A percentile compares a stretch with the other conserved stretches of the same genome.
phyloP scores from a whole-genome alignment of 441 rosid species.

The Pelargonium myrrhifolium region DNA sequence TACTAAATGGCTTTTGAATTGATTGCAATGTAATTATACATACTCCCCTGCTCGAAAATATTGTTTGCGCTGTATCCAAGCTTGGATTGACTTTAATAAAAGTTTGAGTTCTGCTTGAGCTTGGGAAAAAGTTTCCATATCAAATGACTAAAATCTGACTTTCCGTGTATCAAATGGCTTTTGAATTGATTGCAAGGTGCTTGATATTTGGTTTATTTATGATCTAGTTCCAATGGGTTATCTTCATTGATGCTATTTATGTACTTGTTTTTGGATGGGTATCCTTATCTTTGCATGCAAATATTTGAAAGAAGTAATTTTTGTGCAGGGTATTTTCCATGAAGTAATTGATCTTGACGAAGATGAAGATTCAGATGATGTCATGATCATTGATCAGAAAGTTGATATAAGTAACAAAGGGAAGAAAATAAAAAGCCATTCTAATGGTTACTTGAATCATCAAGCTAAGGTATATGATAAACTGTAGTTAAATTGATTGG shows the following conservation, averaged over 20 bases:
- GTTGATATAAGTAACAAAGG: conserved; percentile 46
- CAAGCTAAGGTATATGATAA: conserved; percentile 29
- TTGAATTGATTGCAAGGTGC: too few relatives aligned
- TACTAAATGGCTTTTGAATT: neutral
- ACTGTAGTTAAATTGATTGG: neutral
- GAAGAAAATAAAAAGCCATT: conserved; percentile 35
- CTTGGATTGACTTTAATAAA: neutral
- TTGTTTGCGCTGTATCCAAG: neutral
- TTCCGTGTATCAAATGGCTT: neutral
- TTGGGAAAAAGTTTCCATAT: neutral
- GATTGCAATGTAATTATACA: neutral
- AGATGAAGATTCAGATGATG: conserved; percentile 42
- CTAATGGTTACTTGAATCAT: conserved; percentile 22
- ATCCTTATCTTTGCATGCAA: neutral
- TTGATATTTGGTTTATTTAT: neutral
- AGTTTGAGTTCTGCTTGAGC: too few relatives aligned
- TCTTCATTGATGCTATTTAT: neutral
- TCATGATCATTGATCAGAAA: conserved; percentile 30
- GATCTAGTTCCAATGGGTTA: neutral
- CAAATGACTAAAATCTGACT: neutral
- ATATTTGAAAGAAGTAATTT: neutral
- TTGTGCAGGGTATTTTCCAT: conserved; percentile 32
- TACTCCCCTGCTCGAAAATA: neutral
- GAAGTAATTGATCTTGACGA: conserved; percentile 54
- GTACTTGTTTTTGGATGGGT: neutral